Percentiles rank a stretch among this genome's conserved stretches.
These are phyloP conservation scores for Carex parvula DNA, from an alignment of 176 grass and related monocot species.

Conservation along the genomic window DNA sequence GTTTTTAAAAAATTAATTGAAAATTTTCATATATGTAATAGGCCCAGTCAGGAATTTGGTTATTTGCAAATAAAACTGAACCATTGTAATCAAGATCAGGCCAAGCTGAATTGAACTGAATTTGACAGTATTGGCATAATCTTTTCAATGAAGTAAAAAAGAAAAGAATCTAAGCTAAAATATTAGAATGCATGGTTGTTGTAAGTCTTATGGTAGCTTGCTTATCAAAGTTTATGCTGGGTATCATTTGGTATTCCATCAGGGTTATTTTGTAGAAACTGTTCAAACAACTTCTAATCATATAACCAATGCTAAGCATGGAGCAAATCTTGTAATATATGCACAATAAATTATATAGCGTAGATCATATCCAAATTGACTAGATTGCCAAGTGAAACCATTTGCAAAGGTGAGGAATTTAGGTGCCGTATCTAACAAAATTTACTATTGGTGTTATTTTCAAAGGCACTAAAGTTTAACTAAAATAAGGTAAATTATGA, in stretches of 20 bases:
- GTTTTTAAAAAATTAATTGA: neutral
- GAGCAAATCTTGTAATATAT: neutral
- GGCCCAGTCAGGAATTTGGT: neutral
- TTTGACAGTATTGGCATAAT: neutral
- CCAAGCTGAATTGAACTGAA: neutral
- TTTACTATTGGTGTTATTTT: neutral
- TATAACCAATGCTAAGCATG: neutral
- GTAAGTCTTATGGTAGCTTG: neutral
- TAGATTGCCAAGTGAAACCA: neutral
- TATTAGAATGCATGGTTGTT: neutral
- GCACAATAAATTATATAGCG: neutral
- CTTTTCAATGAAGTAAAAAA: neutral
- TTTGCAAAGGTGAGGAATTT: neutral
- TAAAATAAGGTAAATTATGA: constrained; percentile 3
- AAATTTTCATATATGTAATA: neutral
- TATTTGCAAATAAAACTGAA: neutral
- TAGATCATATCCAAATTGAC: neutral
- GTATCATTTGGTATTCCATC: neutral
- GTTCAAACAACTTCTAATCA: neutral
- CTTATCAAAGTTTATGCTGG: neutral
- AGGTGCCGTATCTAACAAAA: neutral
- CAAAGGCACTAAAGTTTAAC: neutral
- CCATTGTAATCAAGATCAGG: neutral
- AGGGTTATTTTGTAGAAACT: neutral
- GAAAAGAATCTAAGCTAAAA: neutral